These are phyloP conservation scores for Talaromyces proteolyticus DNA, from an alignment of 495 filamentous ascomycete species.

Conservation along the genomic window DNA sequence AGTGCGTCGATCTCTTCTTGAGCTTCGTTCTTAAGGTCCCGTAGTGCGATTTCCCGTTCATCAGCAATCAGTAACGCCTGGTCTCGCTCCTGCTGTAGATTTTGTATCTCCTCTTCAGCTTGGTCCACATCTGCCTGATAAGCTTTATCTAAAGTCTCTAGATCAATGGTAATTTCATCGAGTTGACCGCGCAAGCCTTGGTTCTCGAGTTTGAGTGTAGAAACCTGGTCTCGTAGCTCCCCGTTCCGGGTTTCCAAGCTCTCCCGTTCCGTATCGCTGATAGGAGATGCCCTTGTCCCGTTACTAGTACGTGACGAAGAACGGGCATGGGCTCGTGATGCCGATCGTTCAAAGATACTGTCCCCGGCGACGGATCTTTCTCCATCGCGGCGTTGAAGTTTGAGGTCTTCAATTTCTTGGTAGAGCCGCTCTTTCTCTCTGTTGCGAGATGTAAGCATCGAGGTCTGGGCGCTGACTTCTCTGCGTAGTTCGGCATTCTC, in stretches of 20 bases:
- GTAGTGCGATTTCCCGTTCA: slow-evolving; percentile 73
- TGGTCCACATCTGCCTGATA: slow-evolving; percentile 73
- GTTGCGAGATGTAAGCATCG: slow-evolving; percentile 95
- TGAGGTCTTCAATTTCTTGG: slow-evolving; percentile 95
- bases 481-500: slow-evolving; percentile 90
- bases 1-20: slow-evolving; percentile 79
- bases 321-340: slow-evolving; percentile 73
- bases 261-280: slow-evolving; percentile 79
- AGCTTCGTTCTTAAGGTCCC: slow-evolving; percentile 71
- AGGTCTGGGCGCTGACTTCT: slow-evolving; percentile 91
- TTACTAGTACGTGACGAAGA: slow-evolving; percentile 69
- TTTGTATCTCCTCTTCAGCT: slow-evolving; percentile 71
- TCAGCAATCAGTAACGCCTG: slow-evolving; percentile 73
- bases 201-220: slow-evolving; percentile 76
- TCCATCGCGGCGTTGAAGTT: slow-evolving; percentile 70
- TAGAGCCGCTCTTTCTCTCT: slow-evolving; percentile 91
- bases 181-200: slow-evolving; percentile 73
- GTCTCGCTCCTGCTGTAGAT: slow-evolving; percentile 80
- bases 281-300: slow-evolving; percentile 56
- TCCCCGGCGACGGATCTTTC: slow-evolving; percentile 69
- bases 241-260: slow-evolving; percentile 77
- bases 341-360: slow-evolving; percentile 87
- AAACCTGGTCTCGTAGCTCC: slow-evolving; percentile 79
- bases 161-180: slow-evolving; percentile 58
- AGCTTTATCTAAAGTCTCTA: slow-evolving; percentile 57